Evolutionary conservation across 176 grass and related monocot genomes (phyloP).

Genomic region (Triticum monococcum): DNA sequence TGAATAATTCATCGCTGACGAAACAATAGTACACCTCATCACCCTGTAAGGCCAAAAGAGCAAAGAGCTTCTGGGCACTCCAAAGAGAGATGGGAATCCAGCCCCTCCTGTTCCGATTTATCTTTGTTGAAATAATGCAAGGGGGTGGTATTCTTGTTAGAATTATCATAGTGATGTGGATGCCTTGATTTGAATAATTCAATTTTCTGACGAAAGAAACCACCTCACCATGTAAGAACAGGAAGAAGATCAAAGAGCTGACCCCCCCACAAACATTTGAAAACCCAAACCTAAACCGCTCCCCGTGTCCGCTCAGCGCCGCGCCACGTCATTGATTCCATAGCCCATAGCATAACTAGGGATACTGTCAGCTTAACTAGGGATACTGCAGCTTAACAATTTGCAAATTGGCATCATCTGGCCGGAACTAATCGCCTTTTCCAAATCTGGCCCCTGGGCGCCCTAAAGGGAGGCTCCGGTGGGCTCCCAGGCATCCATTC

Average conservation of each 20-base stretch:
- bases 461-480: constrained; percentile 19
- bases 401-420: not conserved
- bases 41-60: not conserved
- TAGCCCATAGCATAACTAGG: not conserved
- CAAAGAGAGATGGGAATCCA: not conserved
- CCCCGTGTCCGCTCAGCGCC: not conserved
- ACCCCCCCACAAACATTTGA: not conserved
- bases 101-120: not conserved
- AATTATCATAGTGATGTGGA: constrained; percentile 7
- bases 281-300: not conserved
- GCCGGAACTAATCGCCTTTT: not conserved
- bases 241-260: not conserved
- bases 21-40: not conserved
- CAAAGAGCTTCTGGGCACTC: not conserved
- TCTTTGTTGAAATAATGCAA: not conserved
- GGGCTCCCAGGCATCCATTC: constrained; percentile 26
- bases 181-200: constrained; percentile 3
- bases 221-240: not conserved
- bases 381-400: not conserved
- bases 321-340: not conserved
- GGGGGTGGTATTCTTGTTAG: not conserved
- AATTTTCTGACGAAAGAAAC: not conserved
- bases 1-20: not conserved
- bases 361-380: not conserved
- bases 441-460: constrained; percentile 4